Percentiles rank a stretch among this genome's conserved stretches.
These are phyloP conservation scores for Prorocentrum cordatum DNA, from an alignment of 169 alveolate species.

Conservation along the genomic window DNA sequence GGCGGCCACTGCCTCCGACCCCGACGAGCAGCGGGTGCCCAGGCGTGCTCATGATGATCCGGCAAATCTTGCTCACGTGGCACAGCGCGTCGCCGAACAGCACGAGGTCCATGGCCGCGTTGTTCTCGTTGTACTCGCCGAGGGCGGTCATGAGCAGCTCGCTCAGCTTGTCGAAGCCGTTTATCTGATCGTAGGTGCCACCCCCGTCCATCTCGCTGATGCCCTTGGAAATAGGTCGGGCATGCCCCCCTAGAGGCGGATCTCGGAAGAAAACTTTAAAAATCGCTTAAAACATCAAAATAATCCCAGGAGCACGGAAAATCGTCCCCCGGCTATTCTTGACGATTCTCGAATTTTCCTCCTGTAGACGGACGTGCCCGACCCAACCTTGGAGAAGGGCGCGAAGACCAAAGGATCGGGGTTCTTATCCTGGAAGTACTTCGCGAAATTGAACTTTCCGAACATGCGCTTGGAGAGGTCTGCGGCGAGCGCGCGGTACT, in stretches of 20 bases:
- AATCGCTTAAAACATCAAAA: too few species aligned
- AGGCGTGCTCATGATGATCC: conserved; percentile 86
- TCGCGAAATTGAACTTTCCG: conserved; percentile 71
- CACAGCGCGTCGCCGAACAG: conserved; percentile 92
- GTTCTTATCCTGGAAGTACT: conserved; percentile 77
- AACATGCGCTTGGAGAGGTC: conserved; percentile 86
- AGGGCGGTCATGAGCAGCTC: conserved; percentile 77
- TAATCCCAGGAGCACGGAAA: too few species aligned
- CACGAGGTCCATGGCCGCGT: conserved; percentile 90
- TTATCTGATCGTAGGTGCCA: conserved; percentile 83
- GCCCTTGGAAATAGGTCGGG: too few species aligned
- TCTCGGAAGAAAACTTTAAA: too few species aligned
- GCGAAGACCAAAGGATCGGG: conserved; percentile 86
- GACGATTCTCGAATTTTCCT: too few species aligned
- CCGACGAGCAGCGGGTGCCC: conserved; percentile 94
- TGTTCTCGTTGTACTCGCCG: conserved; percentile 87
- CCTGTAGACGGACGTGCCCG: too few species aligned
- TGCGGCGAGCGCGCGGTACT: conserved; percentile 83
- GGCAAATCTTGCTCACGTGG: conserved; percentile 85
- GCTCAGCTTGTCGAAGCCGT: conserved; percentile 75
- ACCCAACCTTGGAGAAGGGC: conserved; percentile 83
- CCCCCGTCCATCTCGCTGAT: conserved; percentile 75
- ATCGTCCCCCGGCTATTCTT: too few species aligned
- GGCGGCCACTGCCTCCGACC: conserved; percentile 94
- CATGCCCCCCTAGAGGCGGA: too few species aligned